These are phyloP conservation scores for Phytophthora sojae DNA, from an alignment of 352 stramenopile species.

Conservation along the genomic window DNA sequence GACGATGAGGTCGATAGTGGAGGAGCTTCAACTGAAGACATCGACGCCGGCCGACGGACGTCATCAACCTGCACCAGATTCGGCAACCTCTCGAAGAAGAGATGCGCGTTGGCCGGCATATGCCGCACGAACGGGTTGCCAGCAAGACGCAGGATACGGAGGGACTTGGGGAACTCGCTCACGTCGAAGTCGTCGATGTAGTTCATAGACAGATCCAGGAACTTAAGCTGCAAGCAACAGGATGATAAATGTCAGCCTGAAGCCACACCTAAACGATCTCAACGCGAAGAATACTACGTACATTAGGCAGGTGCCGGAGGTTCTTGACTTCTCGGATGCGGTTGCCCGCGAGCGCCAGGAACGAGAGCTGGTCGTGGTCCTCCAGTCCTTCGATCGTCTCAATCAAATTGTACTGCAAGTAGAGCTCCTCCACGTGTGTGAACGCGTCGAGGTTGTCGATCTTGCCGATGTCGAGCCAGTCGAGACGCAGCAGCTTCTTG, in stretches of 20 bases:
- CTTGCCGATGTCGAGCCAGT: slow-evolving; percentile 74
- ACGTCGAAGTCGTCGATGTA: slow-evolving; percentile 74
- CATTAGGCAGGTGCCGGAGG: slow-evolving; percentile 60
- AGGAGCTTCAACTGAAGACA: slow-evolving; percentile 2
- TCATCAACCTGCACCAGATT: slow-evolving; percentile 69
- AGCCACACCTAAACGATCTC: too few species aligned
- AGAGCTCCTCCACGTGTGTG: slow-evolving; percentile 76
- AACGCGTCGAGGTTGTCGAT: slow-evolving; percentile 86
- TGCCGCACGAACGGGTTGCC: slow-evolving; percentile 67
- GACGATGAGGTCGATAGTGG: slow-evolving; percentile 23
- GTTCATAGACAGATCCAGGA: slow-evolving; percentile 83
- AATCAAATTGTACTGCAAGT: slow-evolving; percentile 83
- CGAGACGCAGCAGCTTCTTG: slow-evolving; percentile 68
- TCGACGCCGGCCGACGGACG: slow-evolving; percentile 42
- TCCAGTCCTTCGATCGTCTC: slow-evolving; percentile 71
- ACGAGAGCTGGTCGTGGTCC: slow-evolving; percentile 58
- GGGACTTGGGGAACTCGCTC: slow-evolving; percentile 58
- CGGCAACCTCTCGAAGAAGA: slow-evolving; percentile 71
- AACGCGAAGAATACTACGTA: slow-evolving; percentile 22
- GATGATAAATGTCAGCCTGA: not conserved
- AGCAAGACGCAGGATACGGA: slow-evolving; percentile 59
- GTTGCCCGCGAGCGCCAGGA: slow-evolving; percentile 74
- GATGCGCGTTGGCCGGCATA: slow-evolving; percentile 63
- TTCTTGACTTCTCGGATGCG: slow-evolving; percentile 70
- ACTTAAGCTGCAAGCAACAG: slow-evolving; percentile 58